Conservation (phyloP, 257 asterid genomes). For the Salvia miltiorrhiza region DNA sequence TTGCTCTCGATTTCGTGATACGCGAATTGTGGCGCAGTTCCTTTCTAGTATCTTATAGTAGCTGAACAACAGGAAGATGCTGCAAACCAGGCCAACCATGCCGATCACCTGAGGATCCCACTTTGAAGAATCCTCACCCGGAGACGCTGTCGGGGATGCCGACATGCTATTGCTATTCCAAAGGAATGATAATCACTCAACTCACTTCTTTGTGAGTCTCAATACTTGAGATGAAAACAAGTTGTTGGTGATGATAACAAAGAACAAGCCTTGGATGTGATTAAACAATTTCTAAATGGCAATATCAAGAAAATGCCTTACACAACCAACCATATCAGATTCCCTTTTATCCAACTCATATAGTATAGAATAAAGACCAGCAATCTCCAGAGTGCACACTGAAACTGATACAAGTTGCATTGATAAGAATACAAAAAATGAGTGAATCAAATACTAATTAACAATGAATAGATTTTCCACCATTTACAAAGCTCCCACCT, state of each 20-base stretch:
- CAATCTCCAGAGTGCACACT: background rate
- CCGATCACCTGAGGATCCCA: conserved; percentile 57
- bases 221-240: conserved; percentile 1
- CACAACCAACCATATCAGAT: background rate
- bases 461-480: conserved; percentile 22
- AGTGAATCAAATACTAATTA: conserved; percentile 18
- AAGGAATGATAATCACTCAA: background rate
- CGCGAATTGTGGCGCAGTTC: conserved; percentile 26
- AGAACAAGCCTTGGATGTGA: conserved; percentile 7
- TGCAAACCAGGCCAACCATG: conserved; percentile 41
- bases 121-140: conserved; percentile 25
- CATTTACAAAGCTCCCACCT: conserved; percentile 38
- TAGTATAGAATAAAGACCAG: background rate
- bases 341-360: no score
- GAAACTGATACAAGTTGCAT: background rate
- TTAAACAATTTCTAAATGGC: background rate
- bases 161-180: conserved; percentile 29
- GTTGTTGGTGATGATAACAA: conserved; percentile 18
- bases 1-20: conserved; percentile 28
- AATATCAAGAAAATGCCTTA: conserved; percentile 16
- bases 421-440: conserved; percentile 21
- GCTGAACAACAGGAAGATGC: conserved; percentile 42
- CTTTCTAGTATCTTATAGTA: conserved; percentile 40
- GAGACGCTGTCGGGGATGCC: conserved; percentile 26
- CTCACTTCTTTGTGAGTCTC: background rate